Evolutionary conservation across 2,329 filamentous ascomycete species (phyloP).

Genomic region (Penicillium fuscoglaucum): DNA sequence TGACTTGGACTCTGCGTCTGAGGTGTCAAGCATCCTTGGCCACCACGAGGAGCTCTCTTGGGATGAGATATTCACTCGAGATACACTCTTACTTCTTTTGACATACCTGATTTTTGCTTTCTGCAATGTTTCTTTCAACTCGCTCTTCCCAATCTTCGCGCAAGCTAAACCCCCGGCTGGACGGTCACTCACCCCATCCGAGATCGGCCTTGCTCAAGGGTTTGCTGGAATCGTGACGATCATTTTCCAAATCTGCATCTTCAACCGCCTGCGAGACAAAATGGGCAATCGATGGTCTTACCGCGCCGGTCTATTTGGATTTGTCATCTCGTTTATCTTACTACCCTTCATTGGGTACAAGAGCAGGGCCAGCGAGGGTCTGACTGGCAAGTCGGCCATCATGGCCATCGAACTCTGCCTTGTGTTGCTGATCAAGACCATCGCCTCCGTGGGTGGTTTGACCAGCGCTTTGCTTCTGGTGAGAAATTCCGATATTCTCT

Average conservation of each 20-base stretch:
- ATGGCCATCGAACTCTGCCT: constrained; percentile 78
- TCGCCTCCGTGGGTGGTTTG: constrained; percentile 83
- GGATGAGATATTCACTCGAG: constrained; percentile 70
- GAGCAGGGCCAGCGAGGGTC: constrained; percentile 58
- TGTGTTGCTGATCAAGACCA: constrained; percentile 82
- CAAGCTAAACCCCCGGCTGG: constrained; percentile 74
- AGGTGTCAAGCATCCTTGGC: constrained; percentile 38
- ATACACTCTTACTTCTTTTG: constrained; percentile 75
- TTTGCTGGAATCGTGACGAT: constrained; percentile 85
- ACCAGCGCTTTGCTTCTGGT: constrained; percentile 87
- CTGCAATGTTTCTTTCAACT: constrained; percentile 92
- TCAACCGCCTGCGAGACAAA: constrained; percentile 72
- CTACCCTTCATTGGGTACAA: constrained; percentile 90
- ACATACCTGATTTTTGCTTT: constrained; percentile 94
- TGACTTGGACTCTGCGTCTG: constrained; percentile 48
- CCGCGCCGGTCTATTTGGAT: constrained; percentile 71
- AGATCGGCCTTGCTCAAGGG: constrained; percentile 82
- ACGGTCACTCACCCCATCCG: constrained; percentile 70
- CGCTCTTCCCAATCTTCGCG: constrained; percentile 89
- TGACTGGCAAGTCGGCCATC: constrained; percentile 65
- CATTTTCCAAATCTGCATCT: constrained; percentile 82
- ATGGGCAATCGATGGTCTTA: constrained; percentile 87
- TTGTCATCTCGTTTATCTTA: constrained; percentile 77
- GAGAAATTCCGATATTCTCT: constrained; percentile 37
- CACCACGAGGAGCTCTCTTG: constrained; percentile 53